These are phyloP conservation scores for Pseudodiploospora longispora DNA, from an alignment of 2,329 filamentous ascomycete genomes.

Conservation along the genomic window DNA sequence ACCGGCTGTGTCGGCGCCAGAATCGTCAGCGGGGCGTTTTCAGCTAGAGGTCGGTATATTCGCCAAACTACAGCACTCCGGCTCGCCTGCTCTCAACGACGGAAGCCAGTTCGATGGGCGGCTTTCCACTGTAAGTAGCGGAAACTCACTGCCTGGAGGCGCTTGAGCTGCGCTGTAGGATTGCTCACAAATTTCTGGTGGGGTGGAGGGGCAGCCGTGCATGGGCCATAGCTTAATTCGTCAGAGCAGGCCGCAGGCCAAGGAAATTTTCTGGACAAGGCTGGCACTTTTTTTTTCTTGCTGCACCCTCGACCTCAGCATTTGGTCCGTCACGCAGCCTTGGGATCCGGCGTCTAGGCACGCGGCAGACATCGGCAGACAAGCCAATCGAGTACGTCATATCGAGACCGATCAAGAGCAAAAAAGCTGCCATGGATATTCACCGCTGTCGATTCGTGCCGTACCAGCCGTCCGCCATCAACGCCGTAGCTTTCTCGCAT, in stretches of 20 bases:
- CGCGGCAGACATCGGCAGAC: slow-evolving; percentile 1
- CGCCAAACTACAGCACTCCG: no score
- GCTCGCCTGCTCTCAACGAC: no score
- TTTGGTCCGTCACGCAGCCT: slow-evolving; percentile 8
- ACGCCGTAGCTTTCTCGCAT: slow-evolving; percentile 89
- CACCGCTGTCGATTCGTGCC: slow-evolving; percentile 95
- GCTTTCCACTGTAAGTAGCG: no score
- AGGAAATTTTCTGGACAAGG: slow-evolving; percentile 26
- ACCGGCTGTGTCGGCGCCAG: no score
- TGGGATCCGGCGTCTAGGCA: slow-evolving; percentile 6
- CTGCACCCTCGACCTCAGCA: slow-evolving; percentile 3
- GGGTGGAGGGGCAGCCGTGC: slow-evolving; percentile 24
- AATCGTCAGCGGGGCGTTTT: no score
- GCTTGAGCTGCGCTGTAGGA: not conserved
- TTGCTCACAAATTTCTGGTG: slow-evolving; percentile 7
- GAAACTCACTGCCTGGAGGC: no score
- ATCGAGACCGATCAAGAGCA: slow-evolving; percentile 6
- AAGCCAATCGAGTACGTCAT: not conserved
- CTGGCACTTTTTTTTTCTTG: slow-evolving; percentile 22
- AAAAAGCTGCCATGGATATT: slow-evolving; percentile 64
- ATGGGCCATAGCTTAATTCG: slow-evolving; percentile 27
- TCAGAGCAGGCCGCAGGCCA: slow-evolving; percentile 8
- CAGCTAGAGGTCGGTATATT: no score
- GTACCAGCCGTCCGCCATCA: slow-evolving; percentile 86
- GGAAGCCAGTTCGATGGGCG: no score